These are phyloP conservation scores for Leccinellum rugosiceps DNA, from an alignment of 768 basidiomycete species.

Conservation along the genomic window DNA sequence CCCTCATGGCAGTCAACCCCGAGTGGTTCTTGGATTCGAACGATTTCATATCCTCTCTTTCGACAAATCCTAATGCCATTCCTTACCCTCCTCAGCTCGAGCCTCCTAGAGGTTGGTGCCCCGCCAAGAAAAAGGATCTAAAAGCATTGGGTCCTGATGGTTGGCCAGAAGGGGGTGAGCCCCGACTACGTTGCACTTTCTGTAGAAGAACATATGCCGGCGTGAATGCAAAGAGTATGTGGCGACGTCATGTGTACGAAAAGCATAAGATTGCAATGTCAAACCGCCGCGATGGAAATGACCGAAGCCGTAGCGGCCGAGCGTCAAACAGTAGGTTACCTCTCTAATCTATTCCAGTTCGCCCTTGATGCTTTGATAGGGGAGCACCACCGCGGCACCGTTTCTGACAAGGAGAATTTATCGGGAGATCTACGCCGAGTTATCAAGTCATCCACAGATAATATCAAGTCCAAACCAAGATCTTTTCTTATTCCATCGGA, in stretches of 20 bases:
- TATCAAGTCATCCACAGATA: constrained; percentile 24
- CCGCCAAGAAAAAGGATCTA: constrained; percentile 77
- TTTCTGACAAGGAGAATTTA: constrained; percentile 34
- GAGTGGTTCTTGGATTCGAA: constrained; percentile 76
- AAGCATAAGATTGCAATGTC: constrained; percentile 91
- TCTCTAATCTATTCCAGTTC: constrained; percentile 2
- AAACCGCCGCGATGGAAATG: constrained; percentile 71
- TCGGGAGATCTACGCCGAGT: constrained; percentile 29
- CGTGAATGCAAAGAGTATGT: constrained; percentile 90
- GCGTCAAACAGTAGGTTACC: constrained; percentile 57
- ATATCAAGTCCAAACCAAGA: constrained; percentile 20
- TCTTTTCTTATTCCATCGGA: constrained; percentile 20
- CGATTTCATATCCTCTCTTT: constrained; percentile 54
- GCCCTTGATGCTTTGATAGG: constrained; percentile 38
- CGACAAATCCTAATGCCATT: constrained; percentile 50
- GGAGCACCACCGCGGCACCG: constrained; percentile 55
- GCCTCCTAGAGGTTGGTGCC: constrained; percentile 84
- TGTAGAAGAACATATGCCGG: constrained; percentile 82
- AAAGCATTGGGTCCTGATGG: constrained; percentile 65
- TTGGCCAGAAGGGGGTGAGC: constrained; percentile 81
- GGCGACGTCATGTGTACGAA: constrained; percentile 84
- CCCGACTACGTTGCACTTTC: constrained; percentile 78
- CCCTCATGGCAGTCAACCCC: constrained; percentile 67
- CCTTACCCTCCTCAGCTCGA: constrained; percentile 75
- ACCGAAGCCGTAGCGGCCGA: constrained; percentile 57